Base-by-base conservation (phyloP, 805 yeast genomes). In the Kazachstania kunashirensis region DNA sequence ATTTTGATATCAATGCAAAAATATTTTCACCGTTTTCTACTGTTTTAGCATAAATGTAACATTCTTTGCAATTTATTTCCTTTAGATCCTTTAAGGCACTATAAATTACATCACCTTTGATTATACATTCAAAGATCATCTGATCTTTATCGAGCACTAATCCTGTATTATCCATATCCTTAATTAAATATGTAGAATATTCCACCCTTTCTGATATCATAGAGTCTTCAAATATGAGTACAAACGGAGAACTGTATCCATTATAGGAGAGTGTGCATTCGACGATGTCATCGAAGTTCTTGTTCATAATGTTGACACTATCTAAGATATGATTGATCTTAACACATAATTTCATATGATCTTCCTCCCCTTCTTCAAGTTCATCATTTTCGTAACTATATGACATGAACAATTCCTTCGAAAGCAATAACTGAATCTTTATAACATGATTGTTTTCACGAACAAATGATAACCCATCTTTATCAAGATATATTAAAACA, bases 121-220 rank as follows among this genome's bases (percentile, higher is more conserved):
- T 52, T 16, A 76, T 68, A 6, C 74, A 68, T 44, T 77, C 80
- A 50, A 71, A 57, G 8, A 62, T 50, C 3, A 75, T 48, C 17
- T 61, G 55, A 24, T 65, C 64, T n/a, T 62, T 48, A 42, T 71
- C 72, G 21, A 72, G 44, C 34, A 62, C 66, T 30, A 71, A 49
- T 14, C 64, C 66, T n/a, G 46, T 50, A 26, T 47, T 55, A 30
- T 59, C 63, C 13, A 54, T 45, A 26, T 55, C 65, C 25, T 55
- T 57, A 8, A 57, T 53, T 33, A 58, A 54, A 38, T 62, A 66
- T 0, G 82, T 75, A 1, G 67, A 55, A 34, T 79, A 63, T 42
- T 74, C 78, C 41, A 81, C 78, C 28, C 68, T 57, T 43, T 79
- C 82, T 1, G 68, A 63, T 39, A 77, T 65, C 40, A 70, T 59